Evolutionary conservation across 1,139 yeast genomes (phyloP), one percentile per base, ranked within the genome.

Genomic region (Taphrina populina): DNA sequence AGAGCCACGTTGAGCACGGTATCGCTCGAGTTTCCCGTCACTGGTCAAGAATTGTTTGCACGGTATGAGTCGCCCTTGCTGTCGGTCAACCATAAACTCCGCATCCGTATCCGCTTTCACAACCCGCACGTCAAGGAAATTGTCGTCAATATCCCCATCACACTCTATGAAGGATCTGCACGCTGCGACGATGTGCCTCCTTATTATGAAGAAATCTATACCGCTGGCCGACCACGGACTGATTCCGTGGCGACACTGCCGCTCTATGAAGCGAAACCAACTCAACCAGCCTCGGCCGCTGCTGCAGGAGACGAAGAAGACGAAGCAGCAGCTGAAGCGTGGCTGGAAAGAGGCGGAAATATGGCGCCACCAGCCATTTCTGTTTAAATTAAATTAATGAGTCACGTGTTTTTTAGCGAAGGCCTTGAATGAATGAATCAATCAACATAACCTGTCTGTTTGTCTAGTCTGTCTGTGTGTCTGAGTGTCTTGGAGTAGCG

Each of bases 131-230:
- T 41, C 33, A 49, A 49, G 54, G 54, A 49, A 11, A 39, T 49
- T 11, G 44, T 49, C 20, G 43, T 49, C 46, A 40, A 49, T 20
- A 41, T 49, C 19, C 54, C 54, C 15, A 21, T 49, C 24, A 30
- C 54, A n/a, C 20, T 49, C 10, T 49, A 29, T 29, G 46, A 40
- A 11, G 54, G 54, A 3, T 30, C 46, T 4, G 45, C 54, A 13
- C 27, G 46, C n/a, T 49, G 54, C 39, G 54, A 49, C 36, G 54
- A 49, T 17, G 24, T 49, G 17, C 54, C 54, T n/a, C 54, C 54
- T 4, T 49, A 37, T 21, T 49, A 49, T 40, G 54, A 49, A n/a
- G 54, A 49, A 8, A 49, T 49, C 24, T 40, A 49, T 36, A 19
- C 35, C 8, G 30, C 34, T 2, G n/a, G 46, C 27, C 39, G 37